Base-by-base conservation (phyloP, 306 rosid species). In the Sicyos baderoa region DNA sequence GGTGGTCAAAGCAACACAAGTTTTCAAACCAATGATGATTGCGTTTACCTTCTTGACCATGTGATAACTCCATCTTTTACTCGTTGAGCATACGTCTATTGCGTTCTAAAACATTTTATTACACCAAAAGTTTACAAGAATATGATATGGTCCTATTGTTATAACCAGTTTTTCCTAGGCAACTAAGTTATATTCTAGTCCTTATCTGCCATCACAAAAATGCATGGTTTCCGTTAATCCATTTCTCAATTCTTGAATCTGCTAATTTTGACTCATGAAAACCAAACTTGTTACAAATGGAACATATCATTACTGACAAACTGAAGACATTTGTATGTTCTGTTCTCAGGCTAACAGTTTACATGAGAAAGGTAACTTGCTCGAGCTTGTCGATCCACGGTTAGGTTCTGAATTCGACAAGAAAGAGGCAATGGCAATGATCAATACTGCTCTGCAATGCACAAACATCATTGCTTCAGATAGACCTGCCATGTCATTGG, bases 1-100 rank as follows among this genome's bases (percentile, higher is more conserved):
- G 76, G 80, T 55, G 95, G 91, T 32, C 86, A 75, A 62, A 70
- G 82, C 82, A 89, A 84, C 79, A 80, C 86, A 55, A 80, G 45
- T 44, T 74, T 75, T 56, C 65, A 73, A 73, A 66, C 86, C 54
- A 79, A 69, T 42, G 83, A 82, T 25, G 80, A 81, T 8, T 72
- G 76, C 21, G 67, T 84, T 71, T 76, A 76, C 66, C 84, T 86
- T 77, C 78, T 84, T 62, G 91, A 86, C 64, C 73, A 84, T 86
- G 89, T 84, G 82, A 81, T 22, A 47, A 25, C 42, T 70, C 67
- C 16, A 61, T 62, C 49, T n/a, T 1, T 17, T 57, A 13, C 18
- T 50, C 21, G 13, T 44, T 44, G 17, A 22, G n/a, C 61, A 22
- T 56, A 12, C 37, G 4, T 10, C n/a, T 22, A 11, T 55, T 56